phyloP scores from a whole-genome alignment of 2,329 filamentous ascomycete genomes.

The Albifimbria verrucaria region DNA sequence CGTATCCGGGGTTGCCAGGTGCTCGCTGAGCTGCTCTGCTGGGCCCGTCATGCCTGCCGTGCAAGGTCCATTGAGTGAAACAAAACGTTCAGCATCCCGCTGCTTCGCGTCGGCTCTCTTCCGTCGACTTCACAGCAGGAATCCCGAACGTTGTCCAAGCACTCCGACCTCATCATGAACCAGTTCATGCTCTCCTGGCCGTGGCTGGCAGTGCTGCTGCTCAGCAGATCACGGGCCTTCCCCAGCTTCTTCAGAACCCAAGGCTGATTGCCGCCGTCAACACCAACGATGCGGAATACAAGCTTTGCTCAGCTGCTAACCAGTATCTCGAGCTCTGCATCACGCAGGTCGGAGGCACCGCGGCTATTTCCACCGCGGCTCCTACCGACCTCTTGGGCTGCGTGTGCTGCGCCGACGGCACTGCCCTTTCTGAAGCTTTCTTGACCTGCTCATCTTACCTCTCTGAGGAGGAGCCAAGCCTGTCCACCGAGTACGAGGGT shows the following conservation, averaged over 20 bases:
- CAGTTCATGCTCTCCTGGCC: constrained; percentile 13
- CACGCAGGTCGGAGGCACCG: constrained; percentile 16
- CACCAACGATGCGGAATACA: constrained; percentile 18
- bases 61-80: too few species aligned
- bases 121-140: too few species aligned
- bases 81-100: too few species aligned
- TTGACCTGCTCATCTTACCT: constrained; percentile 26
- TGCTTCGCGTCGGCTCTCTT: too few species aligned
- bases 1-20: constrained; percentile 13
- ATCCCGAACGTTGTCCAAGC: background rate
- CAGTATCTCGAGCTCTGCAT: constrained; percentile 19
- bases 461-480: constrained; percentile 15
- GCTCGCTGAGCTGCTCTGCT: background rate
- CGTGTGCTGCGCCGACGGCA: constrained; percentile 22
- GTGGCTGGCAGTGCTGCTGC: constrained; percentile 21
- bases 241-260: constrained; percentile 14
- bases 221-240: constrained; percentile 15
- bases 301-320: constrained; percentile 18
- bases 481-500: constrained; percentile 21
- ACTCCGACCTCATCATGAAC: constrained; percentile 17
- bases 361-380: constrained; percentile 18
- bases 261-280: constrained; percentile 21
- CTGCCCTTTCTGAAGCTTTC: constrained; percentile 20
- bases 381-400: constrained; percentile 19
- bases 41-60: constrained; percentile 2